Conservation (phyloP, 805 yeast species). For the Starmerella gropengiesseri region DNA sequence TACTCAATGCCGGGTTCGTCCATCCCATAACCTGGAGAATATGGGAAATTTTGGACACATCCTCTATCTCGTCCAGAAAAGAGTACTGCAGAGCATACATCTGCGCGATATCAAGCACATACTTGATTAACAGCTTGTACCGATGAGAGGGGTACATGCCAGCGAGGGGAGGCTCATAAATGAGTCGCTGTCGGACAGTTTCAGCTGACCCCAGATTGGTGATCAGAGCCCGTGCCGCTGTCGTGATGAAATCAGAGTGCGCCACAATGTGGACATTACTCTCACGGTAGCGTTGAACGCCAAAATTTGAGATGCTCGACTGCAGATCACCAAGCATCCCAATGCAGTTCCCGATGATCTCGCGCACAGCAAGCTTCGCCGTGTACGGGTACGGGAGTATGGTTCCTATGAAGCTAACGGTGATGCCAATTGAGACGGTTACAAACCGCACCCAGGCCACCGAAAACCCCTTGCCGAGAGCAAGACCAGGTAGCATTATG, state of each 20-base stretch:
- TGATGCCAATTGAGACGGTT: conserved; percentile 28
- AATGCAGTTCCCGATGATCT: conserved; percentile 23
- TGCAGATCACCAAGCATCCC: conserved; percentile 26
- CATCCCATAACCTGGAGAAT: conserved; percentile 26
- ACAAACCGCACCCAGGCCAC: conserved; percentile 31
- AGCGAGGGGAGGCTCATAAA: conserved; percentile 29
- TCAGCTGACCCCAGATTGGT: conserved; percentile 21
- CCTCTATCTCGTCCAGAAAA: conserved; percentile 25
- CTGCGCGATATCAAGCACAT: conserved; percentile 24
- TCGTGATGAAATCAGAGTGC: conserved; percentile 22
- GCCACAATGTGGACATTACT: conserved; percentile 22
- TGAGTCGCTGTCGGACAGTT: conserved; percentile 19
- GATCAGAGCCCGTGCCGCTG: conserved; percentile 18
- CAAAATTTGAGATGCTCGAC: conserved; percentile 27
- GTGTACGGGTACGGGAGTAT: conserved; percentile 28
- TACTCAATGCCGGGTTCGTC: conserved; percentile 24
- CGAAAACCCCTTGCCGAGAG: conserved; percentile 26
- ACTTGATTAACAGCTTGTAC: conserved; percentile 25
- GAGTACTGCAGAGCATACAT: conserved; percentile 24
- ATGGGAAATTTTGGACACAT: conserved; percentile 21
- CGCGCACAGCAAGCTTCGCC: conserved; percentile 28
- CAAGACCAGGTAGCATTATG: conserved; percentile 15
- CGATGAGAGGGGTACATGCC: conserved; percentile 30
- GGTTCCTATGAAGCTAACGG: conserved; percentile 28
- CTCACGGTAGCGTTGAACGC: conserved; percentile 23